A percentile compares a stretch with the other conserved stretches of the same genome.
Conservation (phyloP, 202 grass and related monocot species). For the Panicum hallii region DNA sequence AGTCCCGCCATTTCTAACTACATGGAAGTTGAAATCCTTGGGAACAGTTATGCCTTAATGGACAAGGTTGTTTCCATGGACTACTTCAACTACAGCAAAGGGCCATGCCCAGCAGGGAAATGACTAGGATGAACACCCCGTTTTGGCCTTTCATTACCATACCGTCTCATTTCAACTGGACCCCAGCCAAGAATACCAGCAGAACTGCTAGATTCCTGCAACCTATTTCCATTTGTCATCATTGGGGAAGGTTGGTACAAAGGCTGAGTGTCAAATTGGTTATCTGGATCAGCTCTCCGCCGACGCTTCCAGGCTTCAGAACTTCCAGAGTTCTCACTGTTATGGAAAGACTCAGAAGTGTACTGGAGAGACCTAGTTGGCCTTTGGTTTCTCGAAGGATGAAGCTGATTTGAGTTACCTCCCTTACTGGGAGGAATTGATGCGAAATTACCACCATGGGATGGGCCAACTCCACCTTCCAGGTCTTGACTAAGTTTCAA, state of each 20-base stretch:
- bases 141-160: constrained; percentile 80
- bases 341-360: constrained; percentile 61
- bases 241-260: constrained; percentile 55
- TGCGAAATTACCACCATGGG: constrained; percentile 70
- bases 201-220: constrained; percentile 74
- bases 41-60: constrained; percentile 32
- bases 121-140: constrained; percentile 65
- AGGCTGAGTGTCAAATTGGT: constrained; percentile 55
- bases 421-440: constrained; percentile 43
- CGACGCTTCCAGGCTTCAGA: constrained; percentile 95
- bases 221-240: constrained; percentile 69
- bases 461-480: constrained; percentile 78
- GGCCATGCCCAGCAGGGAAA: constrained; percentile 71
- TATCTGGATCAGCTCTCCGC: constrained; percentile 71
- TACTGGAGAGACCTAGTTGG: constrained; percentile 70
- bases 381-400: constrained; percentile 74
- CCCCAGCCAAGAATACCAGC: constrained; percentile 93
- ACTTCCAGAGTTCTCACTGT: constrained; percentile 69
- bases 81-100: constrained; percentile 57
- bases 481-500: constrained; percentile 86
- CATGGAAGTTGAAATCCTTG: constrained; percentile 44
- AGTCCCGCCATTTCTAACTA: constrained; percentile 23
- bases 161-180: constrained; percentile 78
- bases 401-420: constrained; percentile 62
- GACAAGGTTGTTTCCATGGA: constrained; percentile 38